Base-by-base conservation (phyloP, 2,329 filamentous ascomycete species). In the Penicillium concentricum region DNA sequence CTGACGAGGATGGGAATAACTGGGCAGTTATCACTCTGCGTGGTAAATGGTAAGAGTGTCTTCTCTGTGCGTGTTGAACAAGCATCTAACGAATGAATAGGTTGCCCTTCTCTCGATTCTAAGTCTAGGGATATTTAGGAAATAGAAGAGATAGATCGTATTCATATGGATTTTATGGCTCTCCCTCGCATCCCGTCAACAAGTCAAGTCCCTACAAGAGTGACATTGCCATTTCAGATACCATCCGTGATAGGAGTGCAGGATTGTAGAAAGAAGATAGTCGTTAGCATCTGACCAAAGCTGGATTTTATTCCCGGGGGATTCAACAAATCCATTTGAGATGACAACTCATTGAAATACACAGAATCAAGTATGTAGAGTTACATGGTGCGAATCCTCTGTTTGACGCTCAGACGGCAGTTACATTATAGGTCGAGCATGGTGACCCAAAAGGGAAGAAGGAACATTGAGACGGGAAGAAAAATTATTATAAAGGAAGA, bases 1-100 rank as follows among this genome's bases (percentile, higher is more conserved):
- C 87, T 1, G 93, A 97, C 72, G 86, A 89, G 59, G 84, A 90
- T 67, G 92, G 92, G 4, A 83, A 84, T 51, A 81, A 88, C 7
- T 96, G 91, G 91, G 91, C 89, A 4, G 86, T 92, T 65, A 95
- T 96, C 64, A 92, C 89, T 3, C 69, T 92, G 67, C 84, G 87
- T 66, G 90, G 91, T 28, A 94, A 94, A 79, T 94, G 91, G 90
- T 92, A 73, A 74, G 85, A 69, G 46, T 41, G 6, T 7, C 16
- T 39, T 30, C 13, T 45, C 3, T 22, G 20, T 43, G 15, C 16
- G 15, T 51, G 4, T 32, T 26, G 35, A n/a, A 42, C 22, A n/a
- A 24, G 30, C 15, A 9, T 50, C 61, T 69, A 32, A 68, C 38
- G 0, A 18, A 8, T 38, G 15, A 24, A 16, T 49, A 79, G 76